Conservation (phyloP, 352 stramenopile species). For the Globisporangium radiosum region DNA sequence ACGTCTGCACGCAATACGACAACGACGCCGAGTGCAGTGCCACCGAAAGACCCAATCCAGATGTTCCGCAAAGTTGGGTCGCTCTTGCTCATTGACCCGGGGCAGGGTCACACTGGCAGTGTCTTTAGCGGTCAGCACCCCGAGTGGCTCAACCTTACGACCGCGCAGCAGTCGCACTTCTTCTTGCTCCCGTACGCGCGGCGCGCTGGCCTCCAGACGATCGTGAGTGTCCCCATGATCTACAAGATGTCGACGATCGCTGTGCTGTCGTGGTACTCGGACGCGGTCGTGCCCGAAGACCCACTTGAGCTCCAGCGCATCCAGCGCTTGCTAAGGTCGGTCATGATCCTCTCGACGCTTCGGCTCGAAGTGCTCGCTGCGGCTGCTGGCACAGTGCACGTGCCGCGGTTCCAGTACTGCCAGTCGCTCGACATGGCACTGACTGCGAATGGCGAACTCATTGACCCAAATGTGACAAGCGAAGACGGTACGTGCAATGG, state of each 20-base stretch:
- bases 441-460: slow-evolving; percentile 63
- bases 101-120: slow-evolving; percentile 62
- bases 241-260: slow-evolving; percentile 77
- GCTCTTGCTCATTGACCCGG: slow-evolving; percentile 69
- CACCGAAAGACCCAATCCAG: slow-evolving; percentile 50
- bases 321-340: slow-evolving; percentile 58
- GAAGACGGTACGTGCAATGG: slow-evolving; percentile 40
- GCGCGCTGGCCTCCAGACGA: slow-evolving; percentile 50
- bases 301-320: slow-evolving; percentile 58
- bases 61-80: slow-evolving; percentile 68
- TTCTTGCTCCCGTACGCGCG: slow-evolving; percentile 69
- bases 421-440: slow-evolving; percentile 68
- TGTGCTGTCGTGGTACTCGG: slow-evolving; percentile 76
- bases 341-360: slow-evolving; percentile 56
- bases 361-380: slow-evolving; percentile 40
- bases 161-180: slow-evolving; percentile 53
- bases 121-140: slow-evolving; percentile 72
- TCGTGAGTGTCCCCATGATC: slow-evolving; percentile 75
- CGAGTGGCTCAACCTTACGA: slow-evolving; percentile 52
- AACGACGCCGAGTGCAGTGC: slow-evolving; percentile 17
- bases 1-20: slow-evolving; percentile 15
- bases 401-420: slow-evolving; percentile 75
- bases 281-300: slow-evolving; percentile 46
- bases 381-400: slow-evolving; percentile 17
- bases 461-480: slow-evolving; percentile 21